Percentiles rank a stretch among this genome's conserved stretches.
These are phyloP conservation scores for Dicorynia guianensis DNA, from an alignment of 306 rosid genomes.

Conservation along the genomic window DNA sequence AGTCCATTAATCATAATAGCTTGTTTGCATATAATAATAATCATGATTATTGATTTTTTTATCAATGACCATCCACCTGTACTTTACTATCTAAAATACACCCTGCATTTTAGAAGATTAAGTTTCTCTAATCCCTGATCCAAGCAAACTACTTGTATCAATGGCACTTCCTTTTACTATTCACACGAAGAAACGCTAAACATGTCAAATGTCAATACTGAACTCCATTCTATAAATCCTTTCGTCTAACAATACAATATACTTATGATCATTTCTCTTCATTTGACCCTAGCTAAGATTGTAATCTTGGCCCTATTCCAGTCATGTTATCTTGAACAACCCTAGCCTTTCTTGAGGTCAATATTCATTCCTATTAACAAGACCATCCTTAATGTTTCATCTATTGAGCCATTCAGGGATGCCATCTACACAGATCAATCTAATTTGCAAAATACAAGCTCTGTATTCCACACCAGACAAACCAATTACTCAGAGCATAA, in stretches of 20 bases:
- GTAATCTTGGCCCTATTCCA: slow-evolving; percentile 14
- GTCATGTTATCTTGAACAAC: background rate
- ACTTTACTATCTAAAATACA: slow-evolving; percentile 36
- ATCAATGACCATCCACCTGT: slow-evolving; percentile 39
- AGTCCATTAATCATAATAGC: too few species aligned
- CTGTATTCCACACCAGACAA: slow-evolving; percentile 7
- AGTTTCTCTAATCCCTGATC: slow-evolving; percentile 19
- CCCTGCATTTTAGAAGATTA: too few species aligned
- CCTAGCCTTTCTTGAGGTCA: background rate
- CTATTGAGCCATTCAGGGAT: too few species aligned
- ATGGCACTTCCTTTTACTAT: background rate
- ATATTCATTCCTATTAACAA: background rate
- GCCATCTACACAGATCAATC: too few species aligned
- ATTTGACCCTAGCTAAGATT: background rate
- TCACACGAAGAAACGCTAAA: background rate
- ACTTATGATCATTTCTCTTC: slow-evolving; percentile 4
- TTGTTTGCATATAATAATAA: too few species aligned
- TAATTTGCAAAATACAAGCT: slow-evolving; percentile 2
- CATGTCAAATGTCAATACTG: background rate
- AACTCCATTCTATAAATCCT: background rate
- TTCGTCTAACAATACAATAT: background rate
- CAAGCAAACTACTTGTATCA: background rate
- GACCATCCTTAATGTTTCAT: too few species aligned
- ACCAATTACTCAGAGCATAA: background rate
- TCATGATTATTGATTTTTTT: too few species aligned